Conservation (phyloP, 768 basidiomycete species). For the Amanita muscaria region DNA sequence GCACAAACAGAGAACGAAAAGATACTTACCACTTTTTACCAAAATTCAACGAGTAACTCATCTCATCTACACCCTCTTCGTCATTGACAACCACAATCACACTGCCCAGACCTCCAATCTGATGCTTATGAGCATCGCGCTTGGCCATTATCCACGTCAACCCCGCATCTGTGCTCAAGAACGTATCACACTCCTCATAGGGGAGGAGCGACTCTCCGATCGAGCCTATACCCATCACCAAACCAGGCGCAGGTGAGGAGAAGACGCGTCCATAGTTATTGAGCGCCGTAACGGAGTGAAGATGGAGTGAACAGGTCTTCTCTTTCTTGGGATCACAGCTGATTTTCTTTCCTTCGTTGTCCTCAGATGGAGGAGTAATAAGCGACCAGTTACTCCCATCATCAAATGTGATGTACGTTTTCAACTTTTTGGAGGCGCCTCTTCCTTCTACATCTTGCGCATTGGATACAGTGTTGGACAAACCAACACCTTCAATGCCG, state of each 20-base stretch:
- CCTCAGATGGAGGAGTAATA: slow-evolving; percentile 47
- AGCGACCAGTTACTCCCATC: slow-evolving; percentile 76
- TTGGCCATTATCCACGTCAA: slow-evolving; percentile 75
- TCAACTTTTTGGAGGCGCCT: slow-evolving; percentile 60
- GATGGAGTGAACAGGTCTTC: slow-evolving; percentile 75
- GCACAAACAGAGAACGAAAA: not conserved
- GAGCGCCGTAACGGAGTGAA: slow-evolving; percentile 86
- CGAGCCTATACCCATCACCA: slow-evolving; percentile 94
- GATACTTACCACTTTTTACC: slow-evolving; percentile 71
- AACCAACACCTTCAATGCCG: slow-evolving; percentile 82
- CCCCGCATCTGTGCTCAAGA: slow-evolving; percentile 86
- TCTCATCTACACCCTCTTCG: slow-evolving; percentile 59
- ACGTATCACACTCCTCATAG: slow-evolving; percentile 89
- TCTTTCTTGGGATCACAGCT: slow-evolving; percentile 52
- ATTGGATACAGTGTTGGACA: slow-evolving; percentile 84
- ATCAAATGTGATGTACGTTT: slow-evolving; percentile 80
- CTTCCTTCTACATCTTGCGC: slow-evolving; percentile 74
- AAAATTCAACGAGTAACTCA: slow-evolving; percentile 76
- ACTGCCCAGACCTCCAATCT: slow-evolving; percentile 88
- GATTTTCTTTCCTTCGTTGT: slow-evolving; percentile 53
- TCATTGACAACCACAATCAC: slow-evolving; percentile 79
- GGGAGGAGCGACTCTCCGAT: slow-evolving; percentile 58
- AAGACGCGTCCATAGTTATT: slow-evolving; percentile 95
- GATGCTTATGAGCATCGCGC: slow-evolving; percentile 81
- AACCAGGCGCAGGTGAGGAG: slow-evolving; percentile 89